Conservation (phyloP, 805 yeast species). For the Cyberlindnera misumaiensis region DNA sequence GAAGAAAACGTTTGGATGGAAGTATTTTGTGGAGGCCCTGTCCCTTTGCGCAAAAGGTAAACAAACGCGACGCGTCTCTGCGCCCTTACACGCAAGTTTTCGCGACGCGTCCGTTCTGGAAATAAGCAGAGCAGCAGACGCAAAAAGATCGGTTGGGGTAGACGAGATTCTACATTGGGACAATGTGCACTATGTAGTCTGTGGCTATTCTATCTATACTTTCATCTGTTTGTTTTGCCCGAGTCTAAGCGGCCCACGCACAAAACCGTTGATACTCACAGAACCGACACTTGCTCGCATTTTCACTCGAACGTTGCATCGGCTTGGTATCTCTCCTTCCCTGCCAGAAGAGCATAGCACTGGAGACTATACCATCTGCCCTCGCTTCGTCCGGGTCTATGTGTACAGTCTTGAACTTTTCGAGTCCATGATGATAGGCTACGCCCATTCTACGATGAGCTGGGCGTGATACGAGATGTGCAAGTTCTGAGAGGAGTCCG, state of each 20-base stretch:
- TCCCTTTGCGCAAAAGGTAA: too few relatives aligned
- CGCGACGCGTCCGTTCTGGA: too few relatives aligned
- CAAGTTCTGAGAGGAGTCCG: constrained; percentile 28
- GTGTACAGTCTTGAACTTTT: constrained; percentile 33
- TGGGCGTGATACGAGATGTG: neutral
- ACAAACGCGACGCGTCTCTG: too few relatives aligned
- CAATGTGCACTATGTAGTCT: too few relatives aligned
- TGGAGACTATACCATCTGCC: constrained; percentile 25
- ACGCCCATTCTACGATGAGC: constrained; percentile 28
- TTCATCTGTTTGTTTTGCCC: too few relatives aligned
- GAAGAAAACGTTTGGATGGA: too few relatives aligned
- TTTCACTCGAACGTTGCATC: constrained; percentile 28
- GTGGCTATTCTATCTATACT: neutral
- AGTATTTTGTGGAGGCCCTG: too few relatives aligned
- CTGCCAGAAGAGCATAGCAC: constrained; percentile 47
- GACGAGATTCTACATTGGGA: too few relatives aligned
- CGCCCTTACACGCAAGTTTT: too few relatives aligned
- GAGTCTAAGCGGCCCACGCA: constrained; percentile 24
- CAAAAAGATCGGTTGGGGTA: too few relatives aligned
- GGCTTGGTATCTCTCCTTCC: constrained; percentile 47
- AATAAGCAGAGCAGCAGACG: too few relatives aligned
- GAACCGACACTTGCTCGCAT: constrained; percentile 38
- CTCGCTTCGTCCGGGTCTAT: constrained; percentile 31
- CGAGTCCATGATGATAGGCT: constrained; percentile 44
- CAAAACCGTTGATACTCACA: constrained; percentile 48